Evolutionary conservation across 1,284 basidiomycete genomes (phyloP).

Genomic region (Retiboletus flavoniger): DNA sequence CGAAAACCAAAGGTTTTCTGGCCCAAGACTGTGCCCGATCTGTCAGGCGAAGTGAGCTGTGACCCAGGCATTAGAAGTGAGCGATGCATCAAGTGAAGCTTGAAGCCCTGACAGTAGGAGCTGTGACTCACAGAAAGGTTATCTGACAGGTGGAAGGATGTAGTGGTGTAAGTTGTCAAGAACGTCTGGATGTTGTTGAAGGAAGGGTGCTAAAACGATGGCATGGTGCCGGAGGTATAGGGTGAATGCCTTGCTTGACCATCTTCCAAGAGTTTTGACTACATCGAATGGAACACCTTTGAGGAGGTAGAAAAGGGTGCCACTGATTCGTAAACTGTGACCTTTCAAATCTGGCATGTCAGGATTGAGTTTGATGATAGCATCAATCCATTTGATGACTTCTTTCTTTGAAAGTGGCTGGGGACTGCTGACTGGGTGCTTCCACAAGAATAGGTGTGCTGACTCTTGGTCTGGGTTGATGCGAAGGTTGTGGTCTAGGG

Average conservation of each 20-base stretch:
- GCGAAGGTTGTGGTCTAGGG: neutral
- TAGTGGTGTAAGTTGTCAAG: neutral
- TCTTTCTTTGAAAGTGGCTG: neutral
- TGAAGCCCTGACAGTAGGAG: neutral
- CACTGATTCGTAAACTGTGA: neutral
- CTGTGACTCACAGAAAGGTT: neutral
- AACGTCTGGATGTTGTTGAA: neutral
- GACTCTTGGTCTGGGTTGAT: neutral
- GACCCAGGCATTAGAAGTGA: neutral
- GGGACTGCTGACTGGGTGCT: neutral
- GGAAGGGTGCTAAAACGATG: neutral
- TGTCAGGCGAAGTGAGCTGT: neutral
- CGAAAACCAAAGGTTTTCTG: constrained; percentile 6
- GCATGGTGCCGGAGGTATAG: neutral
- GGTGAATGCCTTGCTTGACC: neutral
- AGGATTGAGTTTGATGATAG: neutral
- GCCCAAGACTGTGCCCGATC: neutral
- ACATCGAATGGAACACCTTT: neutral
- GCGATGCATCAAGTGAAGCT: neutral
- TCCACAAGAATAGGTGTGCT: constrained; percentile 1
- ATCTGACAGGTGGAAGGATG: neutral
- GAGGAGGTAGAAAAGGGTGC: neutral
- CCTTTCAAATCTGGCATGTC: neutral
- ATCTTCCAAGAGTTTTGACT: neutral
- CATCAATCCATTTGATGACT: neutral